Conservation (phyloP, 164 flowering plant genomes). For the Euptelea pleiosperma region DNA sequence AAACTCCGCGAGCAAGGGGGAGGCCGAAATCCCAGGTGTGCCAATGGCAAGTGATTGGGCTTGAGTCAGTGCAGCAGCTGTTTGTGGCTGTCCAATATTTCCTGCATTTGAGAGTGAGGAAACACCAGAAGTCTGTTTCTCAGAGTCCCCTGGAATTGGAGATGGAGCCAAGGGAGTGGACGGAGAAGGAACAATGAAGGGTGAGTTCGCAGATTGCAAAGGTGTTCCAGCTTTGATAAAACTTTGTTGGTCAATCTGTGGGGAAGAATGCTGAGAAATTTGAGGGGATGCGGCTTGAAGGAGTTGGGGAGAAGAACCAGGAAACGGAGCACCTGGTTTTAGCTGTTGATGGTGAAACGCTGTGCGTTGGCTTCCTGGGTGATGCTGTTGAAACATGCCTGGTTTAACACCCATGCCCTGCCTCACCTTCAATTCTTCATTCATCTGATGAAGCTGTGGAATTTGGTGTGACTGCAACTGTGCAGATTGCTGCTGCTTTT, state of each 20-base stretch:
- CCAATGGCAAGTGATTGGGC: conserved; percentile 74
- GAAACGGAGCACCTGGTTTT: conserved; percentile 59
- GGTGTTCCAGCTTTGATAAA: conserved; percentile 61
- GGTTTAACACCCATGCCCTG: conserved; percentile 50
- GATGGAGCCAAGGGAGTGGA: conserved; percentile 83
- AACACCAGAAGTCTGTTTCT: conserved; percentile 54
- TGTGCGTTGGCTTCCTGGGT: conserved; percentile 45
- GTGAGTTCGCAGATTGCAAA: conserved; percentile 70
- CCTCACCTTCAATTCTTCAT: conserved; percentile 61
- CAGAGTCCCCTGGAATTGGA: conserved; percentile 74
- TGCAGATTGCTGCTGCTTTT: conserved; percentile 42
- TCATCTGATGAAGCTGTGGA: conserved; percentile 59
- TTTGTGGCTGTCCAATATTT: conserved; percentile 53
- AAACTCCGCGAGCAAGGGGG: conserved; percentile 82
- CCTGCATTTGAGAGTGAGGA: conserved; percentile 61
- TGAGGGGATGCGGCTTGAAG: conserved; percentile 72
- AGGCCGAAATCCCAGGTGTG: conserved; percentile 93
- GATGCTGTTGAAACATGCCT: conserved; percentile 61
- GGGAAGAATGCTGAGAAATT: conserved; percentile 69
- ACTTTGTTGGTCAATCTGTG: conserved; percentile 81
- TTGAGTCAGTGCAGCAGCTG: conserved; percentile 28
- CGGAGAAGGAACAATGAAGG: conserved; percentile 78
- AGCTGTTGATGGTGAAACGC: conserved; percentile 51
- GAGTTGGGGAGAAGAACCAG: conserved; percentile 68
- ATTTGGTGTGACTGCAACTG: conserved; percentile 57